Evolutionary conservation across 495 filamentous ascomycete genomes (phyloP).

Genomic region (Penicillium taxi): DNA sequence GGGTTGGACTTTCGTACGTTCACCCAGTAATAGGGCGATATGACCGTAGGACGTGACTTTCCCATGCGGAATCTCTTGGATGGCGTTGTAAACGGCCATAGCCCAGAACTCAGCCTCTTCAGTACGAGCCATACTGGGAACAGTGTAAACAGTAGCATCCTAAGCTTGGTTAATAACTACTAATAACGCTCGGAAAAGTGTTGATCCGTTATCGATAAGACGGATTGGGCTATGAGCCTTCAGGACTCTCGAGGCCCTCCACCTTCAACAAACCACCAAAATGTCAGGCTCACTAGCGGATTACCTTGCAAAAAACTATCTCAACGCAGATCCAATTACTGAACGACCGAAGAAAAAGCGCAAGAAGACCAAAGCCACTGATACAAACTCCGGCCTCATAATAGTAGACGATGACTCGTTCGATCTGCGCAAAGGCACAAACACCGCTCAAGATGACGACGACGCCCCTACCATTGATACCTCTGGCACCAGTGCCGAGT

Average conservation of each 20-base stretch:
- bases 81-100: slow-evolving; percentile 70
- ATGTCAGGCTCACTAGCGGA: slow-evolving; percentile 54
- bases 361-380: slow-evolving; percentile 72
- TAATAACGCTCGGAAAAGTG: slow-evolving; percentile 15
- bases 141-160: background rate
- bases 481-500: slow-evolving; percentile 51
- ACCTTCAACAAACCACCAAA: slow-evolving; percentile 3
- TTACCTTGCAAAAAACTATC: slow-evolving; percentile 93
- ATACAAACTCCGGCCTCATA: slow-evolving; percentile 56
- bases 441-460: slow-evolving; percentile 35
- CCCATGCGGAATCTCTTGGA: slow-evolving; percentile 76
- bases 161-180: slow-evolving; percentile 12
- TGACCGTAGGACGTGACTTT: slow-evolving; percentile 85
- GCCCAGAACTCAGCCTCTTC: slow-evolving; percentile 84
- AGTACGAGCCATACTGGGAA: slow-evolving; percentile 54
- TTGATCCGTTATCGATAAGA: slow-evolving; percentile 23
- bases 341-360: slow-evolving; percentile 65
- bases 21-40: slow-evolving; percentile 71
- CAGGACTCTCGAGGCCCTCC: background rate
- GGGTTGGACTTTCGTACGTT: slow-evolving; percentile 43
- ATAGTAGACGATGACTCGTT: slow-evolving; percentile 87
- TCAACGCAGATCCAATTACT: slow-evolving; percentile 59
- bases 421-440: slow-evolving; percentile 53
- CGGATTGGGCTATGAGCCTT: background rate
- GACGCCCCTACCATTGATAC: slow-evolving; percentile 40